phyloP scores from a whole-genome alignment of 176 grass and related monocot genomes.

The barley (Hordeum vulgare) region DNA sequence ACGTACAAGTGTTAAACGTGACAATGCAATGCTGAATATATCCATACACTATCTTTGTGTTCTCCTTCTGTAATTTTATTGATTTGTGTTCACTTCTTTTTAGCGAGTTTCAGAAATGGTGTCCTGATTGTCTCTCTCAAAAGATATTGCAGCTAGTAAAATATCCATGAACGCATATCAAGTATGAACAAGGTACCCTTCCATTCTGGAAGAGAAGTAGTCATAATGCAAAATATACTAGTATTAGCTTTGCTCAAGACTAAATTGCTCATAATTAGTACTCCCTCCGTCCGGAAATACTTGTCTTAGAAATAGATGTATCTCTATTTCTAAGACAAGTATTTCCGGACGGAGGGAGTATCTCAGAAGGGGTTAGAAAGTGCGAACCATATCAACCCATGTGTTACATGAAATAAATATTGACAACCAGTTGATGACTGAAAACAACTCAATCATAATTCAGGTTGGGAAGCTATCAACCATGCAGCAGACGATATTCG shows the following conservation, averaged over 20 bases:
- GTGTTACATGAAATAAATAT: conserved; percentile 17
- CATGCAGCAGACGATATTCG: not conserved
- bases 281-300: too few relatives aligned
- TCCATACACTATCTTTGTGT: not conserved
- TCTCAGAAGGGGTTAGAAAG: conserved; percentile 10
- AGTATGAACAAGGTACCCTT: not conserved
- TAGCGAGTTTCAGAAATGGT: not conserved
- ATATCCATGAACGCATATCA: not conserved
- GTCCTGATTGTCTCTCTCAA: not conserved
- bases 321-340: too few relatives aligned
- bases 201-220: conserved; percentile 12
- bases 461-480: conserved; percentile 9
- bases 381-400: not conserved
- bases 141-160: not conserved
- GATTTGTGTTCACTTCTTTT: not conserved
- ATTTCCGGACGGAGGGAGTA: too few relatives aligned
- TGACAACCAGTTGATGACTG: conserved; percentile 3
- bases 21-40: not conserved
- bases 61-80: not conserved
- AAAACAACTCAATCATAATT: conserved; percentile 23
- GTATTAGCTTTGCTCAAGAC: not conserved
- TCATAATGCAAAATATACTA: not conserved
- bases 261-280: not conserved
- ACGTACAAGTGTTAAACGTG: not conserved
- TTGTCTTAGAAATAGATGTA: too few relatives aligned